Evolutionary conservation across 179 eudicot genomes (phyloP), one percentile per base, ranked within the genome.

Genomic region (Kewa caespitosa): DNA sequence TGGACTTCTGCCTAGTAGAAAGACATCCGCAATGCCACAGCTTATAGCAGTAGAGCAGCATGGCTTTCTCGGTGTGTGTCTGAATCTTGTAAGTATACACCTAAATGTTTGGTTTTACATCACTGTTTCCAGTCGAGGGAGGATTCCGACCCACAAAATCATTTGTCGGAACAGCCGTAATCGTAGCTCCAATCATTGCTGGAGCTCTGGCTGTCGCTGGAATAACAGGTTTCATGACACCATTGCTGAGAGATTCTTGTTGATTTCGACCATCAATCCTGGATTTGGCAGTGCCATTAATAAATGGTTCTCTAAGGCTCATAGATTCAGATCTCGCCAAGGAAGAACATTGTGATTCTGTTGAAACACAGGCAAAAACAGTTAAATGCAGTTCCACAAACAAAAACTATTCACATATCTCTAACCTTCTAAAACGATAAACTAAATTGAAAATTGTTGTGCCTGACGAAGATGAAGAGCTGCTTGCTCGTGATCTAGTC

Each of bases 271-370:
- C 65, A 54, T 81, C 89, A 20, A 75, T 67, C 72, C 79, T 80
- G 37, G 72, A 39, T 69, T 59, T 79, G 55, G 81, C 39, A 42
- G 74, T 60, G 43, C 86, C 85, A 76, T 83, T 89, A 79, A 70
- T 27, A 27, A 74, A 39, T 11, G 78, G 57, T 61, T 83, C 85
- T 42, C 50, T 82, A 67, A 72, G 83, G 66, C 72, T 72, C 30
- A 73, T 80, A 10, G 86, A 85, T 42, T 88, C 91, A 0, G 84
- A 80, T 80, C 86, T 84, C 41, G 90, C 91, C 67, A 86, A 69
- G 17, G 91, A 87, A 61, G 90, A 86, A 79, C 82, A 90, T 76
- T 90, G 82, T 39, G 87, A 83, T 81, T 91, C 97, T 91, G 97
- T 65, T 73, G 55, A 36, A 41, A 78, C n/a, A 59, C 36, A 43